Conservation (phyloP, 169 alveolate species). For the Plasmodium coatneyi region DNA sequence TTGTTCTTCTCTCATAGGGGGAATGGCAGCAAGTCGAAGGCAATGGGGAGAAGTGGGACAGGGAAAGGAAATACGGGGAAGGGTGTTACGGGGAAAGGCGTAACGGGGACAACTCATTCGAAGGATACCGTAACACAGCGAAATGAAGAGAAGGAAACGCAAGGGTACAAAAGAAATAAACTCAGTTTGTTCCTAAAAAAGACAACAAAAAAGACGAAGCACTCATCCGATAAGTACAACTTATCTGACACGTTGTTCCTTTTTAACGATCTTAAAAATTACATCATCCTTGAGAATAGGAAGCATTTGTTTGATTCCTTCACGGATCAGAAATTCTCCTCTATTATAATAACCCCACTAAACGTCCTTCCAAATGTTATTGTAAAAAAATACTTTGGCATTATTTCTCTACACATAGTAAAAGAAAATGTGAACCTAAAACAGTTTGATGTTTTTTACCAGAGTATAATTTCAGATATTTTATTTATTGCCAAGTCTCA, state of each 20-base stretch:
- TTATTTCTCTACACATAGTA: conserved; percentile 59
- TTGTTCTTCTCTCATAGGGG: conserved; percentile 11
- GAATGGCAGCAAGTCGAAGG: background rate
- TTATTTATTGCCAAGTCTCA: conserved; percentile 65
- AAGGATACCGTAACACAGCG: background rate
- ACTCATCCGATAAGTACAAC: conserved; percentile 1
- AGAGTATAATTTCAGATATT: conserved; percentile 65
- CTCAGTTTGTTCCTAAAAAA: conserved; percentile 25
- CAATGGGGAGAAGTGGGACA: background rate
- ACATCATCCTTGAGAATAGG: conserved; percentile 28
- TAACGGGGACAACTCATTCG: background rate
- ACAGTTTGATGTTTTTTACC: conserved; percentile 65
- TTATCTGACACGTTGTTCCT: conserved; percentile 24
- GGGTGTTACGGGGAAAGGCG: background rate
- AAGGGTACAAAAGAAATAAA: conserved; percentile 15
- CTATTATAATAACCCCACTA: conserved; percentile 62
- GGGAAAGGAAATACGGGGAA: background rate
- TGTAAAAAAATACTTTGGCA: conserved; percentile 71
- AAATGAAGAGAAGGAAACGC: conserved; percentile 23
- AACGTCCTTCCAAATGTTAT: conserved; percentile 60
- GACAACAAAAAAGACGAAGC: background rate
- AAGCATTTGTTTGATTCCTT: conserved; percentile 30
- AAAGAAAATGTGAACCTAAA: conserved; percentile 54
- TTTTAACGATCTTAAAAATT: conserved; percentile 50
- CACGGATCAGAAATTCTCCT: conserved; percentile 38